Evolutionary conservation across 371 early-diverging fungal species (phyloP).

Genomic region (Mortierella sp.): DNA sequence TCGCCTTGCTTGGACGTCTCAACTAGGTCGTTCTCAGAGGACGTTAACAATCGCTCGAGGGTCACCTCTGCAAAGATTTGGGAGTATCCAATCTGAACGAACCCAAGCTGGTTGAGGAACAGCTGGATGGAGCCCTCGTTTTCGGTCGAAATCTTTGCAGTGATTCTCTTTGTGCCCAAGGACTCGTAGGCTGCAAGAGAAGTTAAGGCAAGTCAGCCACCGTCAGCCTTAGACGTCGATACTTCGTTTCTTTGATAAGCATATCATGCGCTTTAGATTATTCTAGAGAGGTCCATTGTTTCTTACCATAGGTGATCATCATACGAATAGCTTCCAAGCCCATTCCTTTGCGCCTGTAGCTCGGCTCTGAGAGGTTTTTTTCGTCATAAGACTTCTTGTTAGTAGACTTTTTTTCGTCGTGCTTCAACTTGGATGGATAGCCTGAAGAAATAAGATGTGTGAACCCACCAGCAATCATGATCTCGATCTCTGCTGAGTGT

Average conservation of each 20-base stretch:
- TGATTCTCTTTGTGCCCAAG: slow-evolving; percentile 71
- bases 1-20: neutral
- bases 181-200: slow-evolving; percentile 58
- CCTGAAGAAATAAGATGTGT: neutral
- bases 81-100: slow-evolving; percentile 71
- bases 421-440: too few relatives aligned
- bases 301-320: slow-evolving; percentile 86
- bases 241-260: too few relatives aligned
- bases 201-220: too few relatives aligned
- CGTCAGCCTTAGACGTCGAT: too few relatives aligned
- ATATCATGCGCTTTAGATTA: too few relatives aligned
- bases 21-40: too few relatives aligned
- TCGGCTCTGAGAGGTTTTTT: slow-evolving; percentile 51
- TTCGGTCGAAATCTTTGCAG: slow-evolving; percentile 82
- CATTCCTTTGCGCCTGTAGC: slow-evolving; percentile 72
- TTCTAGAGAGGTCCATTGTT: too few relatives aligned
- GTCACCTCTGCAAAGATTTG: slow-evolving; percentile 84
- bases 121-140: slow-evolving; percentile 79
- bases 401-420: neutral
- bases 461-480: slow-evolving; percentile 91
- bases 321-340: slow-evolving; percentile 80
- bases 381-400: neutral
- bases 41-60: slow-evolving; percentile 59
- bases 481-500: slow-evolving; percentile 88
- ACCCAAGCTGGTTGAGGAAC: slow-evolving; percentile 78